Evolutionary conservation across 2,329 filamentous ascomycete species (phyloP).

Genomic region (Cladosporium oxysporum): DNA sequence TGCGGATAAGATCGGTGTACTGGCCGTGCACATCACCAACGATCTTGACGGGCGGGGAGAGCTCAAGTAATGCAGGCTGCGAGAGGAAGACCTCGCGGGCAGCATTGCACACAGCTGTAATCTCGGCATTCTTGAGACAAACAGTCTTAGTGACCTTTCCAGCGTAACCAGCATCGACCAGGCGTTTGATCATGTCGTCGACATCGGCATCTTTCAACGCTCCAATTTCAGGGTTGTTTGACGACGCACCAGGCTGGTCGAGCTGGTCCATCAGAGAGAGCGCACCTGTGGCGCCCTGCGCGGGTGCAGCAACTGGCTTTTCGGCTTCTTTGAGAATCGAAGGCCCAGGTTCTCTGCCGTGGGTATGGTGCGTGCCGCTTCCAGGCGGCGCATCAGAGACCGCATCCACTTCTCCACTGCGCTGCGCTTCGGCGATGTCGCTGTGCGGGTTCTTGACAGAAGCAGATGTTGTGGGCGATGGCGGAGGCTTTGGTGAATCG

Average conservation of each 20-base stretch:
- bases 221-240: conserved; percentile 74
- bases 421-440: conserved; percentile 77
- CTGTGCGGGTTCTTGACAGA: conserved; percentile 68
- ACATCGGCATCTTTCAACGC: conserved; percentile 91
- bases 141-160: conserved; percentile 98
- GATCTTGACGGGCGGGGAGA: conserved; percentile 95
- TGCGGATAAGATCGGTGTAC: conserved; percentile 91
- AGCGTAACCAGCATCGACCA: conserved; percentile 91
- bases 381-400: conserved; percentile 88
- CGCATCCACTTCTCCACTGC: conserved; percentile 86
- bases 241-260: conserved; percentile 39
- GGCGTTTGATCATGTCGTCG: conserved; percentile 93
- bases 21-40: conserved; percentile 96
- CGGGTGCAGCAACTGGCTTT: conserved; percentile 17
- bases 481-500: conserved; percentile 58
- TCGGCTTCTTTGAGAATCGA: conserved; percentile 85
- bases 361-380: conserved; percentile 51
- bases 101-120: conserved; percentile 86
- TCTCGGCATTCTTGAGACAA: conserved; percentile 96
- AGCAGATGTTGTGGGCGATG: conserved; percentile 81
- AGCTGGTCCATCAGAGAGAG: conserved; percentile 28
- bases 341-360: conserved; percentile 70
- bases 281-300: conserved; percentile 33
- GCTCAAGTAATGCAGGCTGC: conserved; percentile 87
- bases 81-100: conserved; percentile 86